These are phyloP conservation scores for Annona squamosa DNA, from an alignment of 164 flowering plant genomes.

Conservation along the genomic window DNA sequence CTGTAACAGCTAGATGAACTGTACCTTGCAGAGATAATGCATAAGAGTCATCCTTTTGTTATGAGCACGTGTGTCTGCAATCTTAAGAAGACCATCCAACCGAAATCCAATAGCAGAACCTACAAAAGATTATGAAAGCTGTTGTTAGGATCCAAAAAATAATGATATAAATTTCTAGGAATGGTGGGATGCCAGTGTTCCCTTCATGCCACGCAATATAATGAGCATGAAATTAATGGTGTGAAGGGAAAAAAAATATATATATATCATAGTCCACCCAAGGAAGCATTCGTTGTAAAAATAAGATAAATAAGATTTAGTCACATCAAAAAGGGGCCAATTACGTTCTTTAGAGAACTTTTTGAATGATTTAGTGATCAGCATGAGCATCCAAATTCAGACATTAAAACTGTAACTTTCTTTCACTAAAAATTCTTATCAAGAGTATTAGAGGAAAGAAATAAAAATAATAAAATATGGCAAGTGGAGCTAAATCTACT, in stretches of 20 bases:
- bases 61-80: slow-evolving; percentile 82
- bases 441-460: background rate
- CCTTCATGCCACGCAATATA: background rate
- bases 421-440: no score
- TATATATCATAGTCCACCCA: background rate
- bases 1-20: background rate
- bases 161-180: background rate
- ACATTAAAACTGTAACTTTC: background rate
- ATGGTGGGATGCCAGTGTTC: background rate
- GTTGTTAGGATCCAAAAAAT: background rate
- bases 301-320: background rate
- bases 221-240: background rate
- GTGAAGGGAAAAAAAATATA: background rate
- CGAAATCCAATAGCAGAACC: slow-evolving; percentile 96
- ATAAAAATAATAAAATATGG: no score
- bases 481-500: no score
- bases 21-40: slow-evolving; percentile 99
- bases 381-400: background rate
- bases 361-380: background rate
- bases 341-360: background rate
- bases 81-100: slow-evolving; percentile 89
- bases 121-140: slow-evolving; percentile 15
- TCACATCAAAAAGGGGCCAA: background rate
- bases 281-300: background rate
- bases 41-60: slow-evolving; percentile 93